Percentiles rank a stretch among this genome's conserved stretches.
Conservation (phyloP, 371 early-diverging fungal genomes). For the Syncephalastrum contaminatum region DNA sequence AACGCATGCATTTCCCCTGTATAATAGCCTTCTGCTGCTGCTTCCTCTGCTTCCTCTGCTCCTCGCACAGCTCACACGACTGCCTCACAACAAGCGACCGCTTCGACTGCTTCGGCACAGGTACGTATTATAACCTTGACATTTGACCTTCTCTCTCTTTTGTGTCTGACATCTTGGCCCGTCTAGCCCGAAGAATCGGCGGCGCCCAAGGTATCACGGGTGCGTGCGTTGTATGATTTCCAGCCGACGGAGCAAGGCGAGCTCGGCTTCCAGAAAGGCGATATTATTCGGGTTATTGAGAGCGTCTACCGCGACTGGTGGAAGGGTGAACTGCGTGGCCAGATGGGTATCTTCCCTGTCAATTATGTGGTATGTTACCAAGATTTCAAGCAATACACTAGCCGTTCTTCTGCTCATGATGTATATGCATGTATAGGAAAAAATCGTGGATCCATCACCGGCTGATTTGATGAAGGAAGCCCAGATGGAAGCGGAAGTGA, state of each 20-base stretch:
- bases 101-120: constrained; percentile 10
- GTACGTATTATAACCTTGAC: neutral
- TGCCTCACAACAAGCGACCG: constrained; percentile 3
- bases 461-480: constrained; percentile 58
- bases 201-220: constrained; percentile 61
- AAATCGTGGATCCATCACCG: constrained; percentile 58
- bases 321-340: constrained; percentile 78
- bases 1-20: constrained; percentile 18
- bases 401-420: neutral
- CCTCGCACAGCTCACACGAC: constrained; percentile 7
- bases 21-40: constrained; percentile 22
- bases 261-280: constrained; percentile 75
- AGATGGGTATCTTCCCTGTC: constrained; percentile 83
- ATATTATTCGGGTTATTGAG: constrained; percentile 80
- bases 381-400: neutral
- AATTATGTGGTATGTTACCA: constrained; percentile 73
- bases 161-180: too few species aligned
- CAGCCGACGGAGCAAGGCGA: constrained; percentile 82
- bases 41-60: constrained; percentile 10
- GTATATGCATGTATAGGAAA: constrained; percentile 29
- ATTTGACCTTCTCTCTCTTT: neutral
- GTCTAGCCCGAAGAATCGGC: constrained; percentile 9
- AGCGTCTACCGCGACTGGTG: constrained; percentile 91
- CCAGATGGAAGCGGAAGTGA: constrained; percentile 71
- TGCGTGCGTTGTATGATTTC: constrained; percentile 86